Conservation (phyloP, 371 early-diverging fungal genomes). For the Chytridiales sp. region DNA sequence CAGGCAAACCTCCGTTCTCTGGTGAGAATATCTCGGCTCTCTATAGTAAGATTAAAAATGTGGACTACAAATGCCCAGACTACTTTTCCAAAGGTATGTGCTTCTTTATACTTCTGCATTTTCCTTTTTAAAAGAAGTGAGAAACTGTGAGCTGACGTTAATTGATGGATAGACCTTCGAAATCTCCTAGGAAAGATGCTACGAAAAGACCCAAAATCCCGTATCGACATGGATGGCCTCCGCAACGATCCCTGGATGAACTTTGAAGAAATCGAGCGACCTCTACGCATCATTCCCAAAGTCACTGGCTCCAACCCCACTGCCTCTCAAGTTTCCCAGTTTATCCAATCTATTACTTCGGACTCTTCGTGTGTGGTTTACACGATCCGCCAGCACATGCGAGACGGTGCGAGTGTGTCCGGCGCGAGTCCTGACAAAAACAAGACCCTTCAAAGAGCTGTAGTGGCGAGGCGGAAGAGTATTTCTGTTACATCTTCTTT, state of each 20-base stretch:
- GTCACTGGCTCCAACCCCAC: slow-evolving; percentile 30
- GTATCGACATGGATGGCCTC: slow-evolving; percentile 50
- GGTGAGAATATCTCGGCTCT: slow-evolving; percentile 65
- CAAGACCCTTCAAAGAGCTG: slow-evolving; percentile 14
- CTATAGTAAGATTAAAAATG: slow-evolving; percentile 55
- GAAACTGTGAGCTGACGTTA: too few relatives aligned
- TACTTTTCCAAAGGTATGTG: slow-evolving; percentile 48
- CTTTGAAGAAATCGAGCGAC: slow-evolving; percentile 46
- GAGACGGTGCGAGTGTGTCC: slow-evolving; percentile 29
- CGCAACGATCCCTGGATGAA: slow-evolving; percentile 53
- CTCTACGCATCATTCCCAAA: slow-evolving; percentile 40
- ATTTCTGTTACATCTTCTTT: too few relatives aligned
- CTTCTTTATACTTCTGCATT: background rate
- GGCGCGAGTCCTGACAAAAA: slow-evolving; percentile 26
- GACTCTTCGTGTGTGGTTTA: slow-evolving; percentile 45
- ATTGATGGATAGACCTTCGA: slow-evolving; percentile 43
- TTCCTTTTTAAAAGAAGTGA: background rate
- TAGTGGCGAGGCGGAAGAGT: slow-evolving; percentile 14
- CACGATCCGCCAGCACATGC: slow-evolving; percentile 43
- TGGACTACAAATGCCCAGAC: slow-evolving; percentile 50
- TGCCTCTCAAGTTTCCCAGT: slow-evolving; percentile 38
- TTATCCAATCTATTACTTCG: slow-evolving; percentile 41
- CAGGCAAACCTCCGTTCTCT: slow-evolving; percentile 66
- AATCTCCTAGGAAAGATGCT: slow-evolving; percentile 46
- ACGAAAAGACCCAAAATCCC: slow-evolving; percentile 44